Base-by-base conservation (phyloP, 495 filamentous ascomycete species). In the Aspergillus baeticus region DNA sequence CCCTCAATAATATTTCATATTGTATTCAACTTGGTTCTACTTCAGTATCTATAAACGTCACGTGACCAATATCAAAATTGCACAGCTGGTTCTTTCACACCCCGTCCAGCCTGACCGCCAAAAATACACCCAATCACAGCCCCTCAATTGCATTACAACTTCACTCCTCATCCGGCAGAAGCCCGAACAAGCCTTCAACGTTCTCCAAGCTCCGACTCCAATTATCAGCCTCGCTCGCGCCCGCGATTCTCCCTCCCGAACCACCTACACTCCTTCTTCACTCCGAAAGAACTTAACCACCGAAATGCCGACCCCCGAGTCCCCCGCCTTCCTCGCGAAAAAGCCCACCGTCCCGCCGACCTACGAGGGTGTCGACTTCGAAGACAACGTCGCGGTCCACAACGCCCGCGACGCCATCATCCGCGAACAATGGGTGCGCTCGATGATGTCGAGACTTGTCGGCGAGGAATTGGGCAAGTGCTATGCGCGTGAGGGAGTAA, bases 321-420 rank as follows among this genome's bases (percentile, higher is more conserved):
- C 94, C 69, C 84, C 81, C 64, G 77, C 84, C 63, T 98, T 98
- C 84, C 85, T 94, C 68, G 90, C 91, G 63, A 90, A 90, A 72
- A 98, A 98, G 79, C 94, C 94, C 61, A 89, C 81, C 44, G 94
- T 98, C 46, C 84, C 93, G 34, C 90, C 94, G 15, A 93, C 90
- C 61, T 98, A 97, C 77, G 90, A 96, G 47, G 92, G 93, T 66
- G 94, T 98, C 72, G 92, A 98, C 80, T 98, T 88, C 81, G 86
- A 95, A 56, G 92, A 98, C 81, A 95, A 87, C 62, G 81, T 81
- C 67, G 84, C 87, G 60, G 76, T 98, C 49, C 96, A 97, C 80
- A 88, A 89, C 52, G 92, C 95, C 56, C 94, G 96, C 63, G 94
- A 98, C 64, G 87, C 93, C 33, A 86, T 98, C 42, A 85, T 98